Base-by-base conservation (phyloP, 2,329 filamentous ascomycete species). In the Xylaria sp. region DNA sequence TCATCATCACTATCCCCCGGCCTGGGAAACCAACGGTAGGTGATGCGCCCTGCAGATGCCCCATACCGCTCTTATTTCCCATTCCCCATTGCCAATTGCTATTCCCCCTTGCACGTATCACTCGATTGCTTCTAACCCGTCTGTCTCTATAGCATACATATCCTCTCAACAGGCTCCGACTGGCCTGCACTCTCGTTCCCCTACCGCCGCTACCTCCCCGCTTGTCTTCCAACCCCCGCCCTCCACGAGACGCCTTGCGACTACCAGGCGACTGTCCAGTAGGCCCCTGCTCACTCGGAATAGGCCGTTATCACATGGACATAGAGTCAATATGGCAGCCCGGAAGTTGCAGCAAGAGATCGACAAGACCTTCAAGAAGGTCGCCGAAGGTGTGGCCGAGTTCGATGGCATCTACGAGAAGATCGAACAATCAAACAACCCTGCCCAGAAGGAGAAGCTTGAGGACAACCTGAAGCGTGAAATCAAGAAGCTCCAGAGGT, bases 281-380 rank as follows among this genome's bases (percentile, higher is more conserved):
- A 52, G 38, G n/a, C 33, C 40, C 29, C 46, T 19, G 4, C 38
- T 35, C 19, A n/a, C 37, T 33, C 21, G 43, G 25, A 38, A 51
- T 17, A 33, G 27, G 25, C 59, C 44, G 46, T 64, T 63, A 40
- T 60, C 64, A 59, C 23, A 57, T 65, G 60, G 65, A 60, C 60
- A 60, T 62, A 66, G 54, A 66, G 65, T 68, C 79, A 85, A 78
- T 72, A 99, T 99, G 95, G 92, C 95, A 72, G 91, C 91, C 77
- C 88, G 95, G 77, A 99, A 99, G 85, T 86, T 97, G 72, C 91
- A 95, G 78, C 93, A 98, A 81, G 95, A 99, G 82, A 94, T 98
- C 73, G 95, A 99, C 76, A 97, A 97, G 83, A 96, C 92, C 86
- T 98, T 97, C 87, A 99, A 99, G 81, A 96, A 96, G 84, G 93